Percentiles rank a stretch among this genome's conserved stretches.
phyloP scores from a whole-genome alignment of 768 basidiomycete species.

The Trametes cingulata region DNA sequence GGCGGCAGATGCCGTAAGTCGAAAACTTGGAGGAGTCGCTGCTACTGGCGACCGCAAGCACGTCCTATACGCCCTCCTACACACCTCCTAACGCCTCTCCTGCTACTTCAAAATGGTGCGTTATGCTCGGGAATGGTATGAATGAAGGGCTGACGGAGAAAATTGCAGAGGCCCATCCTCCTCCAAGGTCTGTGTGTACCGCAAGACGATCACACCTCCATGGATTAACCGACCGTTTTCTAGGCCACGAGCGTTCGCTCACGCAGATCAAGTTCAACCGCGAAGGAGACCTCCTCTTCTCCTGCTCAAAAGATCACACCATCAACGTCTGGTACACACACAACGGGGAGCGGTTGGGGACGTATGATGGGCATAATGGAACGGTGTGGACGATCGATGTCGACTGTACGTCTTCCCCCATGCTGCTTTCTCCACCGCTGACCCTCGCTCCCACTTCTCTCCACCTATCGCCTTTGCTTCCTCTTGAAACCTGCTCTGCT shows the following conservation, averaged over 20 bases:
- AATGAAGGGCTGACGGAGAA: slow-evolving; percentile 1
- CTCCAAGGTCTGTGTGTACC: slow-evolving; percentile 32
- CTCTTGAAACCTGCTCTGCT: neutral
- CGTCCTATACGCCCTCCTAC: slow-evolving; percentile 7
- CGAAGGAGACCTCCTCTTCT: slow-evolving; percentile 95
- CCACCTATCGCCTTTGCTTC: neutral
- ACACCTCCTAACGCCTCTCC: neutral
- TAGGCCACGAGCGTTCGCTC: slow-evolving; percentile 95
- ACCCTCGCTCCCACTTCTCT: neutral
- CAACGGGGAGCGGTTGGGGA: slow-evolving; percentile 96
- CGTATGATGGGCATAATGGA: slow-evolving; percentile 95
- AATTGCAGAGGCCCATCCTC: slow-evolving; percentile 36
- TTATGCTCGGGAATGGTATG: neutral
- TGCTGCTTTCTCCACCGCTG: neutral
- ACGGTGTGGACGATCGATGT: slow-evolving; percentile 96
- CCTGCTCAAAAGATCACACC: slow-evolving; percentile 91
- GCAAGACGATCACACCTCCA: neutral
- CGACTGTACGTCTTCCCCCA: slow-evolving; percentile 66
- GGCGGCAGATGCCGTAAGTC: slow-evolving; percentile 18
- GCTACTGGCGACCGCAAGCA: slow-evolving; percentile 13
- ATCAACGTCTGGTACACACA: slow-evolving; percentile 98
- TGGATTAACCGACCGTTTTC: neutral
- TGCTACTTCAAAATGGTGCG: slow-evolving; percentile 28
- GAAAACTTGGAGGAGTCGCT: slow-evolving; percentile 21
- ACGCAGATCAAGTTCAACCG: slow-evolving; percentile 97